Base-by-base conservation (phyloP, 805 yeast species). In the Candida taoyuanica region DNA sequence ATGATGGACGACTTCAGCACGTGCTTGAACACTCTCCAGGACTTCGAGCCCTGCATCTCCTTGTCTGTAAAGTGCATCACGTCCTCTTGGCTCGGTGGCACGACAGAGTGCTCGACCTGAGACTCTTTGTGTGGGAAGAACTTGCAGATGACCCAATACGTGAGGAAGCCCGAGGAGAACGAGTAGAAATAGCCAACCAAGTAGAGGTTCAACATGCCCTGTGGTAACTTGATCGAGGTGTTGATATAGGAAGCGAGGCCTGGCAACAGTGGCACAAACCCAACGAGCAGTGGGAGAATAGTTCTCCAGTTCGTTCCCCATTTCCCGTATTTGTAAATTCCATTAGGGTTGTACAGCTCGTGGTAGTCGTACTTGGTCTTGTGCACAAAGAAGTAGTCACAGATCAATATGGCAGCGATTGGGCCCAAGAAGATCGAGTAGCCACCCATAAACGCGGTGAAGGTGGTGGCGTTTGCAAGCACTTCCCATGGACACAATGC, bases 361-460 rank as follows among this genome's bases (percentile, higher is more conserved):
- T 14, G n/a, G 27, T 23, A 19, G 23, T 33, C 30, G 28, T 39
- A 39, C 37, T 36, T 43, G 13, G 29, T 33, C 39, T 43, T 43
- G 18, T 43, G 43, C 16, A 43, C 35, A n/a, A 39, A 6, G 39
- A 35, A 43, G 42, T 35, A 43, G 29, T 43, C 47, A 37, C 47
- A 43, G 21, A 43, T 39, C 43, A 43, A 16, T 11, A 43, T 18
- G 13, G 47, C 47, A 19, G 47, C 47, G 17, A 43, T 43, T 34
- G 47, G 47, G 20, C 43, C 47, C 3, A 43, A 31, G 43, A 43
- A 43, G 30, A 43, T 43, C 33, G 47, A 24, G 23, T 43, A 43
- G 18, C 47, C 47, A 36, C 47, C 47, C 47, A 43, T 43, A 36
- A 43, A 43, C 2, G 43, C 43, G 5, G 43, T 43, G 26, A 43